Evolutionary conservation across 352 stramenopile species (phyloP).

Genomic region (Globisporangium sylvaticum): DNA sequence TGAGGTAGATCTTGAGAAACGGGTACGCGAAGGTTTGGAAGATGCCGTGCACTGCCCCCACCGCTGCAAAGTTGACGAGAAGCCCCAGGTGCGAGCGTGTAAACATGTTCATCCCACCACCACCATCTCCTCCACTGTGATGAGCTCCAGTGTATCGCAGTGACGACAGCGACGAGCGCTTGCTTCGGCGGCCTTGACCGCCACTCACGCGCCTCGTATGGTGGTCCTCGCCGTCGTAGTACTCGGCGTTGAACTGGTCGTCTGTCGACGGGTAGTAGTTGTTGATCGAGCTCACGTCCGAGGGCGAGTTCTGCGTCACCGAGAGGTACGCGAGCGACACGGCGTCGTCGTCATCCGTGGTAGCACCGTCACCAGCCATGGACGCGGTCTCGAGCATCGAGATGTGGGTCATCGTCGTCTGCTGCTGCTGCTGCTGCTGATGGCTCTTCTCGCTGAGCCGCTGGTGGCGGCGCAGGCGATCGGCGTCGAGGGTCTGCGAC

Average conservation of each 20-base stretch:
- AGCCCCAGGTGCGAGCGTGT: conserved; percentile 37
- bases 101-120: conserved; percentile 22
- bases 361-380: conserved; percentile 16
- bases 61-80: conserved; percentile 46
- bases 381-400: conserved; percentile 29
- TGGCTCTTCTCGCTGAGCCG: not conserved
- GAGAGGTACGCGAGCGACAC: conserved; percentile 26
- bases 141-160: not conserved
- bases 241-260: not conserved
- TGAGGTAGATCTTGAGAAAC: conserved; percentile 71
- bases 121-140: not conserved
- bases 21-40: conserved; percentile 56
- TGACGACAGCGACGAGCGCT: conserved; percentile 1
- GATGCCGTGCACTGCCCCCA: conserved; percentile 51
- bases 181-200: not conserved
- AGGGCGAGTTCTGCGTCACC: conserved; percentile 10
- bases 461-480: conserved; percentile 2
- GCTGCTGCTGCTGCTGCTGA: not conserved
- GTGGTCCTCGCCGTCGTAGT: conserved; percentile 7
- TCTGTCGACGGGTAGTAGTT: conserved; percentile 11
- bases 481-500: not conserved
- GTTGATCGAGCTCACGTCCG: conserved; percentile 14
- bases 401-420: conserved; percentile 12
- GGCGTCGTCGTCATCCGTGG: conserved; percentile 14
- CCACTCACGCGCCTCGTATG: not conserved